Percentiles rank a stretch among this genome's conserved stretches.
These are phyloP conservation scores for Ophiocordyceps robertsii DNA, from an alignment of 2,329 filamentous ascomycete species.

Conservation along the genomic window DNA sequence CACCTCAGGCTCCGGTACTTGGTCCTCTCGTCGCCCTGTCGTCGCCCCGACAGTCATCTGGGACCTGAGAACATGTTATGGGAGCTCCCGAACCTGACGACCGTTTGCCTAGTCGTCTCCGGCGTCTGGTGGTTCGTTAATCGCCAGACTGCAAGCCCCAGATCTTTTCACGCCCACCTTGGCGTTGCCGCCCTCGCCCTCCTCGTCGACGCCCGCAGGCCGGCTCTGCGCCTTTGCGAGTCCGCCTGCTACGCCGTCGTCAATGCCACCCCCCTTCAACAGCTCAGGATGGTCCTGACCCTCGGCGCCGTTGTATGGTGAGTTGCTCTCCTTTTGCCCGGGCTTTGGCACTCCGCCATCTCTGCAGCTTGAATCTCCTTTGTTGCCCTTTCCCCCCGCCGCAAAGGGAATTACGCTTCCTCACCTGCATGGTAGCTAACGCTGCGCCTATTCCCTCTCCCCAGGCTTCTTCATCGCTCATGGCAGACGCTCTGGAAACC, in stretches of 20 bases:
- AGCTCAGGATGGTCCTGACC: constrained; percentile 42
- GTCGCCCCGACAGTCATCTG: constrained; percentile 2
- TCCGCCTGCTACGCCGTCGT: constrained; percentile 21
- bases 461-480: constrained; percentile 74
- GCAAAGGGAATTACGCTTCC: neutral
- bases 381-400: neutral
- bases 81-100: constrained; percentile 25
- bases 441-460: neutral
- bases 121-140: constrained; percentile 24
- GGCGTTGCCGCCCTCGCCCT: constrained; percentile 18
- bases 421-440: neutral
- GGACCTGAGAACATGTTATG: constrained; percentile 29
- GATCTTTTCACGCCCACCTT: constrained; percentile 12
- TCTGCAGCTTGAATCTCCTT: constrained; percentile 1
- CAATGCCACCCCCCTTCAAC: constrained; percentile 30
- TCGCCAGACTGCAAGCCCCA: constrained; percentile 15
- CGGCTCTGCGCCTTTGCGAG: constrained; percentile 15
- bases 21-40: constrained; percentile 2
- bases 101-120: constrained; percentile 24
- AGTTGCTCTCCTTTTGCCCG: constrained; percentile 10
- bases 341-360: neutral
- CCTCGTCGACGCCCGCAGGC: constrained; percentile 17
- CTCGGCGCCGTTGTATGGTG: constrained; percentile 41
- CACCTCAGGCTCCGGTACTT: constrained; percentile 1
- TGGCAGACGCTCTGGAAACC: constrained; percentile 84